A percentile compares a stretch with the other conserved stretches of the same genome.
Conservation (phyloP, 441 rosid species). For the Jatropha multifida region DNA sequence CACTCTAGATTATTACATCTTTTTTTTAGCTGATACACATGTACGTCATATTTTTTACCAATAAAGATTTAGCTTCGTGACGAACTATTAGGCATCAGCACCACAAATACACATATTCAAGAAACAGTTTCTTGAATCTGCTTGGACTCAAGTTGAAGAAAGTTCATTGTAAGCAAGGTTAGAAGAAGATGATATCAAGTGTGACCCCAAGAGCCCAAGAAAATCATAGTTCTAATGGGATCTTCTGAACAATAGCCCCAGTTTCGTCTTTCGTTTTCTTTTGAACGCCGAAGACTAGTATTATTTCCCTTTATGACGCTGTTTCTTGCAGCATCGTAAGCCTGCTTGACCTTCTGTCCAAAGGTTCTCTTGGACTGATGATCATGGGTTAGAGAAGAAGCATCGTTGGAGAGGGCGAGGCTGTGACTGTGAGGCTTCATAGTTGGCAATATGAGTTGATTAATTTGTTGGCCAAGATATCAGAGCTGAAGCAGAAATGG, state of each 20-base stretch:
- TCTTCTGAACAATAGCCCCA: constrained; percentile 34
- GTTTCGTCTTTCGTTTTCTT: constrained; percentile 40
- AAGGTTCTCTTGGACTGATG: constrained; percentile 29
- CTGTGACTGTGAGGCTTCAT: constrained; percentile 34
- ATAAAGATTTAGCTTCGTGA: neutral
- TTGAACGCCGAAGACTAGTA: constrained; percentile 9
- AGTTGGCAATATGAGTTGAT: neutral
- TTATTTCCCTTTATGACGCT: constrained; percentile 15
- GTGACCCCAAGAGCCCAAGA: constrained; percentile 63
- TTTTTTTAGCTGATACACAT: neutral
- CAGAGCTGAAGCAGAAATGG: constrained; percentile 4
- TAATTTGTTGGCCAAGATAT: constrained; percentile 22
- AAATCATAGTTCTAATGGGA: constrained; percentile 61
- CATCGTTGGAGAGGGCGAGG: constrained; percentile 27
- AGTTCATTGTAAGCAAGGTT: neutral
- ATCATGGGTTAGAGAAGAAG: constrained; percentile 31
- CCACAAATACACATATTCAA: too few species aligned
- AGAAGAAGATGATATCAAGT: constrained; percentile 23
- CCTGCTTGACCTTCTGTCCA: constrained; percentile 43
- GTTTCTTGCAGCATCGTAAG: constrained; percentile 31
- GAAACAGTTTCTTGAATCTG: neutral
- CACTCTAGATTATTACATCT: neutral
- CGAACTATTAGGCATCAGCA: too few species aligned
- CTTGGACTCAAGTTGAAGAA: neutral
- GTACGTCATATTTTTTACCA: neutral